These are phyloP conservation scores for Talaromyces nanjingensis DNA, from an alignment of 495 filamentous ascomycete species.

Conservation along the genomic window DNA sequence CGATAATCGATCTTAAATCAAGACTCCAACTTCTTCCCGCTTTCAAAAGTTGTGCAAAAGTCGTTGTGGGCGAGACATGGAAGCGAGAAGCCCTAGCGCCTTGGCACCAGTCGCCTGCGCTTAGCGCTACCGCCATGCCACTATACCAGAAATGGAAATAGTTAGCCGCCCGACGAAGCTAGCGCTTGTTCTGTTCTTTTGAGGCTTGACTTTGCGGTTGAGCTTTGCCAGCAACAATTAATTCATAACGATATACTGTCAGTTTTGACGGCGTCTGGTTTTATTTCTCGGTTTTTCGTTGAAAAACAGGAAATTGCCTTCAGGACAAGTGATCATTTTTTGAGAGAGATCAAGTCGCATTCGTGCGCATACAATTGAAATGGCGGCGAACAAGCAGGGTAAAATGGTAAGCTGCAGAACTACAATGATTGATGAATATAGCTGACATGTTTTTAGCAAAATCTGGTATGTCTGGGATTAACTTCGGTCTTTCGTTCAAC, in stretches of 20 bases:
- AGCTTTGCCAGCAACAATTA: background rate
- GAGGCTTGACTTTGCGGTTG: background rate
- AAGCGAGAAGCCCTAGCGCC: slow-evolving; percentile 38
- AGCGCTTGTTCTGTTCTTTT: background rate
- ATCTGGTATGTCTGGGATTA: slow-evolving; percentile 67
- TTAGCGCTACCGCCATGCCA: background rate
- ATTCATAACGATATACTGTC: background rate
- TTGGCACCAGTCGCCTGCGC: slow-evolving; percentile 19
- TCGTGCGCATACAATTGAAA: slow-evolving; percentile 55
- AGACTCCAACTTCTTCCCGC: slow-evolving; percentile 3
- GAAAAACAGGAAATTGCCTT: background rate
- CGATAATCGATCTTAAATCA: slow-evolving; percentile 15
- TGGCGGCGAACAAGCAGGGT: slow-evolving; percentile 88
- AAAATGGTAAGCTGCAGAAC: slow-evolving; percentile 81
- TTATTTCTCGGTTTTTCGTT: slow-evolving; percentile 15
- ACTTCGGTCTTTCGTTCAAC: background rate
- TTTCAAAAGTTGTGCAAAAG: slow-evolving; percentile 33
- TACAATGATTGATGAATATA: slow-evolving; percentile 45
- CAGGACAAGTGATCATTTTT: slow-evolving; percentile 37
- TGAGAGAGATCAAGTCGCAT: slow-evolving; percentile 56
- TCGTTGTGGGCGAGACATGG: slow-evolving; percentile 35
- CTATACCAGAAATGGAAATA: background rate
- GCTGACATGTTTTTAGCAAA: slow-evolving; percentile 80
- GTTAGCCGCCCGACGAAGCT: background rate
- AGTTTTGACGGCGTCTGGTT: slow-evolving; percentile 1